phyloP scores from a whole-genome alignment of 805 yeast genomes.

The Candida golubevii region DNA sequence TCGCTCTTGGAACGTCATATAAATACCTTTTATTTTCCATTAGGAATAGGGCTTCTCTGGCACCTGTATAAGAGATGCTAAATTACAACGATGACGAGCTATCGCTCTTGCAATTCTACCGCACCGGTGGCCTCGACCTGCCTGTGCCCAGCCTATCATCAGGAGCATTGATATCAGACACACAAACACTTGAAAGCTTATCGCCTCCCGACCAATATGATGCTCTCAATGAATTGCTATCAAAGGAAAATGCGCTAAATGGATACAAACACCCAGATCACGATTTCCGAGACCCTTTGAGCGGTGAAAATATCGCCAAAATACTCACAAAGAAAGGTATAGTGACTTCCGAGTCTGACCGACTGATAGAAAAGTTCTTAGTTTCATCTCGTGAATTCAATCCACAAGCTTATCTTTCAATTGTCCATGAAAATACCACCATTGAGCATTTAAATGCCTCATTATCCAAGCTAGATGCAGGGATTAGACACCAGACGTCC shows the following conservation, averaged over 20 bases:
- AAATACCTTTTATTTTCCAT: too few species aligned
- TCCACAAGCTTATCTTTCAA: slow-evolving; percentile 33
- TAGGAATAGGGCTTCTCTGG: too few species aligned
- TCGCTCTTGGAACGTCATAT: too few species aligned
- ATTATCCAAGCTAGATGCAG: slow-evolving; percentile 29
- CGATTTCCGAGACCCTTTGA: slow-evolving; percentile 33
- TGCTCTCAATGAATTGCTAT: slow-evolving; percentile 26
- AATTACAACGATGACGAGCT: slow-evolving; percentile 29
- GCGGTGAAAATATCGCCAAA: slow-evolving; percentile 26
- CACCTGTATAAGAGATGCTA: slow-evolving; percentile 19
- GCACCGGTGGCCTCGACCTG: slow-evolving; percentile 23
- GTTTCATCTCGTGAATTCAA: slow-evolving; percentile 35
- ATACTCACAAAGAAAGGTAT: slow-evolving; percentile 22
- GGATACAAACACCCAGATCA: slow-evolving; percentile 14
- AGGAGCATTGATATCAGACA: slow-evolving; percentile 7
- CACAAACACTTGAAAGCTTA: slow-evolving; percentile 19
- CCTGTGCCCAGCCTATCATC: slow-evolving; percentile 9
- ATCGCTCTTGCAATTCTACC: slow-evolving; percentile 28
- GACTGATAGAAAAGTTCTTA: slow-evolving; percentile 27
- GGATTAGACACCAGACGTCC: slow-evolving; percentile 31
- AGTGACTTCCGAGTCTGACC: slow-evolving; percentile 28
- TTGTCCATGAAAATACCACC: slow-evolving; percentile 34
- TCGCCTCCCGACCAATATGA: slow-evolving; percentile 29
- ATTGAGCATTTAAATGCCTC: slow-evolving; percentile 30
- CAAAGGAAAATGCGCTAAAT: slow-evolving; percentile 9